phyloP scores from a whole-genome alignment of 202 grass and related monocot species.

The Brachypodium distachyon region DNA sequence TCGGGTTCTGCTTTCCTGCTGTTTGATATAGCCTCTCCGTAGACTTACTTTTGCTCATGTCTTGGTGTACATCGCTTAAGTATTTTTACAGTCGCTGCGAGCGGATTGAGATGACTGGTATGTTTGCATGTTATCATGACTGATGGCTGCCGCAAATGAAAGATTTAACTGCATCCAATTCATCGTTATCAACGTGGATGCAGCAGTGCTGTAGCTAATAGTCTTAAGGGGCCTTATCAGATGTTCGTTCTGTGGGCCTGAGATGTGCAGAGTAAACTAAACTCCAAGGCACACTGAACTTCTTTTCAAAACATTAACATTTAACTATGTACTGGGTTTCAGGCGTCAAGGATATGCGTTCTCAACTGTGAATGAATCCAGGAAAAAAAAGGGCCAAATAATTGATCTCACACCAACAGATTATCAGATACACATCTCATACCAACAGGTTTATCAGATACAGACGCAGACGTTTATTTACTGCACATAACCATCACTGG shows the following conservation, averaged over 20 bases:
- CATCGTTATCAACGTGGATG: no score
- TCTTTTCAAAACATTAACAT: background rate
- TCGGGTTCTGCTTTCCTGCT: constrained; percentile 27
- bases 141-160: background rate
- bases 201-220: no score
- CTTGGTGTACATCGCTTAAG: constrained; percentile 23
- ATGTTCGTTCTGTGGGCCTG: background rate
- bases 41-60: background rate
- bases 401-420: background rate
- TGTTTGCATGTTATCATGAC: constrained; percentile 5
- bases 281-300: background rate
- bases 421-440: background rate
- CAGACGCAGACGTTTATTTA: background rate
- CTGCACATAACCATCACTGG: background rate
- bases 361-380: no score
- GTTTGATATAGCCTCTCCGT: constrained; percentile 28
- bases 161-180: background rate
- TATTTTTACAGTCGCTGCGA: background rate
- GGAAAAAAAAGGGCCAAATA: background rate
- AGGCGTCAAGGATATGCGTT: no score
- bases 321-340: background rate
- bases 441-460: background rate
- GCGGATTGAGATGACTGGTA: constrained; percentile 3
- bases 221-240: no score
- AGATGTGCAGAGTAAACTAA: background rate